Base-by-base conservation (phyloP, 2,329 filamentous ascomycete species). In the Scedosporium boydii region DNA sequence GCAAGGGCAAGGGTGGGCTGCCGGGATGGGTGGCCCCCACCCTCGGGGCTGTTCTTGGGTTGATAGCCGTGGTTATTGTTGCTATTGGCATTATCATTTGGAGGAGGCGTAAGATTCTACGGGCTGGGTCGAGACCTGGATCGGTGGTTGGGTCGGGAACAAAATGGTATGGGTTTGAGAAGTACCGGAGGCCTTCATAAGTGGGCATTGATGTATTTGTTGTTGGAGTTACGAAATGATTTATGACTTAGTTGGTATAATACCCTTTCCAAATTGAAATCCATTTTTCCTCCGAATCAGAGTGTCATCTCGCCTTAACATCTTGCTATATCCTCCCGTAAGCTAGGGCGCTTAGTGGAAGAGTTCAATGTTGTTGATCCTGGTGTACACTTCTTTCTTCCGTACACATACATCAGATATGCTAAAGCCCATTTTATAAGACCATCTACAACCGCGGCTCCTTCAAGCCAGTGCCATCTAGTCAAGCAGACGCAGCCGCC, bases 11-110 rank as follows among this genome's bases (percentile, higher is more conserved):
- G 14, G 68, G 70, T 14, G 73, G 77, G 23, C 78, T 83, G 3
- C 83, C 85, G 0, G 72, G 72, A 4, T 88, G 83, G 78, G 78
- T 87, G 1, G 80, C 80, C 0, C 85, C 87, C 0, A 81, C 89
- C 2, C 72, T 88, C 0, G 85, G 85, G 16, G 83, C 86, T 3
- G 79, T 87, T 4, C 76, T 87, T 1, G 85, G 84, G 3, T 74
- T 85, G 1, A 76, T 84, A 42, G 74, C 82, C 62, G 66, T 88
- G 48, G 78, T 87, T 55, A 73, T 85, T 58, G 59, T 87, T 48
- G 81, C 80, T 1, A 77, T 79, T 18, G 64, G 82, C 4, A 73
- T 80, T 26, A 76, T 87, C 14, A 74, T 76, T 5, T 57, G 53
- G 60, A 53, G 60, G 53, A 62, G 44, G 55, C n/a, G 60, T 4